A percentile compares a stretch with the other conserved stretches of the same genome.
These are phyloP conservation scores for Leptodontidium sp. DNA, from an alignment of 2,329 filamentous ascomycete genomes.

Conservation along the genomic window DNA sequence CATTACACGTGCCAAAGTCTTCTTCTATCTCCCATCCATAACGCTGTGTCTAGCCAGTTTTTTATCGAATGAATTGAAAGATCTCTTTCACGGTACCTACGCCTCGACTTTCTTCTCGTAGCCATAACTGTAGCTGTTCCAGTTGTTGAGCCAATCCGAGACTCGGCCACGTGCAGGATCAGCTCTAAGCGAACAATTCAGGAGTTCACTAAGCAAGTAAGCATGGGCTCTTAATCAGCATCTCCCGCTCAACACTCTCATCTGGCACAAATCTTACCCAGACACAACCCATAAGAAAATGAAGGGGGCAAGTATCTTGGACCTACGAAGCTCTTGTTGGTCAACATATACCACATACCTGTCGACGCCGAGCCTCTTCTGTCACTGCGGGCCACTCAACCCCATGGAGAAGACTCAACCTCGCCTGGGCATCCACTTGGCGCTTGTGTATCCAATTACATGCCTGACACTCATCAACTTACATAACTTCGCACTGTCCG, in stretches of 20 bases:
- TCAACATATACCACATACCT: neutral
- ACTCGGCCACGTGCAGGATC: neutral
- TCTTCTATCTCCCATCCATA: too few relatives aligned
- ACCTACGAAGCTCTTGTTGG: neutral
- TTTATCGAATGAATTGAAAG: too few relatives aligned
- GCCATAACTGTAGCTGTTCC: too few relatives aligned
- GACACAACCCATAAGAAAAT: neutral
- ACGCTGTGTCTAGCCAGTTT: too few relatives aligned
- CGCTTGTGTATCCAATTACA: neutral
- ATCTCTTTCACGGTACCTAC: too few relatives aligned
- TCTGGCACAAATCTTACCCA: neutral
- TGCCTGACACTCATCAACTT: slow-evolving; percentile 4
- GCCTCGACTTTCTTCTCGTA: too few relatives aligned
- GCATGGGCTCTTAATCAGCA: slow-evolving; percentile 2
- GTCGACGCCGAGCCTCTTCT: neutral
- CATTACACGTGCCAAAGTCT: too few relatives aligned
- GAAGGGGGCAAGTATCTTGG: neutral
- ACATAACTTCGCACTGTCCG: slow-evolving; percentile 6
- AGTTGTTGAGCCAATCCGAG: neutral
- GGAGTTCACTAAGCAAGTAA: neutral
- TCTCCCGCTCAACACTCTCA: neutral
- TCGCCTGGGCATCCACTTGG: slow-evolving; percentile 4
- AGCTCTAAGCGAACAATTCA: neutral
- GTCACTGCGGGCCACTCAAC: neutral
- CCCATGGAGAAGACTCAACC: neutral